These are phyloP conservation scores for Botrytis fabae DNA, from an alignment of 2,329 filamentous ascomycete genomes.

Conservation along the genomic window DNA sequence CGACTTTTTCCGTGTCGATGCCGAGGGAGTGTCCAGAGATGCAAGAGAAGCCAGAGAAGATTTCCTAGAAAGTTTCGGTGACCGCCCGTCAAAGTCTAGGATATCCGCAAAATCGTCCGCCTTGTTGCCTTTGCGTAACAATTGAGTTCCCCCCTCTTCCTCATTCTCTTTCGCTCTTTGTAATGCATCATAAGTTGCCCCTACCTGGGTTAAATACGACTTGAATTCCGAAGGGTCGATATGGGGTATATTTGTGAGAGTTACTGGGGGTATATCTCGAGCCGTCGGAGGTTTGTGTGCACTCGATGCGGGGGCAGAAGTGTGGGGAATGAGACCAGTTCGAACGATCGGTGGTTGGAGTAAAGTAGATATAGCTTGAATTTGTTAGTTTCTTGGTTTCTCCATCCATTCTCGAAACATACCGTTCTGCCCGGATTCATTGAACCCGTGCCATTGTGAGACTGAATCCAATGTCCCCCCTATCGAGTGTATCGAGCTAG, in stretches of 20 bases:
- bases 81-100: slow-evolving; percentile 42
- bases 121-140: slow-evolving; percentile 39
- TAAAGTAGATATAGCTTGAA: slow-evolving; percentile 83
- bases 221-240: slow-evolving; percentile 79
- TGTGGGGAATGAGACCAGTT: slow-evolving; percentile 81
- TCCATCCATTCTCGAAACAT: slow-evolving; percentile 30
- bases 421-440: slow-evolving; percentile 85
- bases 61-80: slow-evolving; percentile 39
- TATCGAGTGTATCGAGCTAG: slow-evolving; percentile 85
- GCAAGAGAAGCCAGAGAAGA: slow-evolving; percentile 46
- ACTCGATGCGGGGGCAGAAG: slow-evolving; percentile 65
- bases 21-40: slow-evolving; percentile 35
- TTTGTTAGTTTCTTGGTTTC: slow-evolving; percentile 21
- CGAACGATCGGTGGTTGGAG: slow-evolving; percentile 87
- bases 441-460: slow-evolving; percentile 56
- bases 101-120: slow-evolving; percentile 44
- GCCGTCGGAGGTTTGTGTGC: slow-evolving; percentile 80
- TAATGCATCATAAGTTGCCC: slow-evolving; percentile 84
- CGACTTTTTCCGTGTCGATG: slow-evolving; percentile 49
- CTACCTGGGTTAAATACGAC: slow-evolving; percentile 81
- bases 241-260: slow-evolving; percentile 82
- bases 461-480: slow-evolving; percentile 78
- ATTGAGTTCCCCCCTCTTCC: slow-evolving; percentile 55
- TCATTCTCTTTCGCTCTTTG: slow-evolving; percentile 78
- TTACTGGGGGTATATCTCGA: slow-evolving; percentile 89